Evolutionary conservation across 768 basidiomycete species (phyloP).

Genomic region (Podaxis sp.): DNA sequence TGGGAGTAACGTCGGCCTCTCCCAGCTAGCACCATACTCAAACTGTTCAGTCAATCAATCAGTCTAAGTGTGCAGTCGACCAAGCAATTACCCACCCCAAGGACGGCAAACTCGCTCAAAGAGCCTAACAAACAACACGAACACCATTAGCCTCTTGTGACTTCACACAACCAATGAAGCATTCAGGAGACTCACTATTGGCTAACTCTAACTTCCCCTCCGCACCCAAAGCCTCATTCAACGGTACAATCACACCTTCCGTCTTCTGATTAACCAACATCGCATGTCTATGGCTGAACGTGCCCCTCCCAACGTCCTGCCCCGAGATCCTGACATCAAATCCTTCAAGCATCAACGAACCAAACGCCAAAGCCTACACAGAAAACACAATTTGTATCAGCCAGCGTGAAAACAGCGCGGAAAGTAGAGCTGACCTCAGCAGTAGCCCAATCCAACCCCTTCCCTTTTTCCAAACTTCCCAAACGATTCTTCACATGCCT

Average conservation of each 20-base stretch:
- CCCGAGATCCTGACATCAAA: conserved; percentile 87
- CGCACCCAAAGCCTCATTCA: conserved; percentile 66
- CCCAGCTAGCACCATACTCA: conserved; percentile 91
- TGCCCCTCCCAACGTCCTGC: conserved; percentile 90
- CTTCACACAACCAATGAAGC: not conserved
- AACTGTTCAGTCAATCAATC: conserved; percentile 46
- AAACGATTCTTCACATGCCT: conserved; percentile 78
- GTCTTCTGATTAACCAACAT: conserved; percentile 90
- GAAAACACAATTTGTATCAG: not conserved
- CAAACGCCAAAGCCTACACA: conserved; percentile 78
- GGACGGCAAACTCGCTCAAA: conserved; percentile 85
- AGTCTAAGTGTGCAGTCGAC: not conserved
- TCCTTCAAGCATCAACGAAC: conserved; percentile 80
- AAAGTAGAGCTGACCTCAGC: conserved; percentile 59
- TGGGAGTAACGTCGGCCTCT: conserved; percentile 72
- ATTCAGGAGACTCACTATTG: conserved; percentile 60
- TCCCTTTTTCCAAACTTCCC: conserved; percentile 62
- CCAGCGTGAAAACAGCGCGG: not conserved
- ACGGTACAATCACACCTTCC: conserved; percentile 75
- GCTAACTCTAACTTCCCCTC: conserved; percentile 79
- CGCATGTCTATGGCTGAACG: conserved; percentile 87
- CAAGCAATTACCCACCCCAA: conserved; percentile 56
- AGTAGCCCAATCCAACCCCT: conserved; percentile 86
- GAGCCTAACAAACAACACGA: conserved; percentile 51
- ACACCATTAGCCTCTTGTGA: not conserved